Conservation (phyloP, 179 eudicot species). For the Spergularia azorica region DNA sequence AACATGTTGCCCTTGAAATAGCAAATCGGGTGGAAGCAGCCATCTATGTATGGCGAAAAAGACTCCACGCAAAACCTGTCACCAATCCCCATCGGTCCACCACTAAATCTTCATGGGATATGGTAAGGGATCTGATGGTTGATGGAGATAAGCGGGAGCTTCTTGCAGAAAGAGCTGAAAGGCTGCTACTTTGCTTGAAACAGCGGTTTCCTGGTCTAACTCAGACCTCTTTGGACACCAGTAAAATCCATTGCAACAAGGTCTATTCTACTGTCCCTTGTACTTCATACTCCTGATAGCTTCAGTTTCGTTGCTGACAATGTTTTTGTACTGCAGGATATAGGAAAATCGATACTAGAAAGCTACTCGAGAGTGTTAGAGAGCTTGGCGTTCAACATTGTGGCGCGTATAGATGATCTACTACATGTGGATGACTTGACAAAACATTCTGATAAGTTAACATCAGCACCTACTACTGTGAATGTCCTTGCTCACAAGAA, state of each 20-base stretch:
- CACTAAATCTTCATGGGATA: slow-evolving; percentile 79
- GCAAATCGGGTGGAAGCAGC: slow-evolving; percentile 90
- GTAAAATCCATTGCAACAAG: slow-evolving; percentile 90
- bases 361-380: slow-evolving; percentile 90
- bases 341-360: slow-evolving; percentile 76
- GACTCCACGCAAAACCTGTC: slow-evolving; percentile 48
- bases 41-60: slow-evolving; percentile 70
- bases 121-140: slow-evolving; percentile 71
- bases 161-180: slow-evolving; percentile 84
- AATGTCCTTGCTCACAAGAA: slow-evolving; percentile 57
- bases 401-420: slow-evolving; percentile 79
- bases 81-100: slow-evolving; percentile 52
- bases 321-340: slow-evolving; percentile 44
- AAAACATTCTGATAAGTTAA: slow-evolving; percentile 52
- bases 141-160: slow-evolving; percentile 74
- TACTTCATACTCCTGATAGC: not conserved
- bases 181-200: slow-evolving; percentile 68
- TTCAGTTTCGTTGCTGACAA: not conserved
- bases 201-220: slow-evolving; percentile 82
- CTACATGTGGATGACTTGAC: slow-evolving; percentile 73
- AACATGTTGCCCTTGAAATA: slow-evolving; percentile 78
- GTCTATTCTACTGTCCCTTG: slow-evolving; percentile 28
- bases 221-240: slow-evolving; percentile 79
- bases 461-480: slow-evolving; percentile 46
- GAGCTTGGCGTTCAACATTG: slow-evolving; percentile 70